Evolutionary conservation across 306 rosid species (phyloP).

Genomic region (Datisca glomerata): DNA sequence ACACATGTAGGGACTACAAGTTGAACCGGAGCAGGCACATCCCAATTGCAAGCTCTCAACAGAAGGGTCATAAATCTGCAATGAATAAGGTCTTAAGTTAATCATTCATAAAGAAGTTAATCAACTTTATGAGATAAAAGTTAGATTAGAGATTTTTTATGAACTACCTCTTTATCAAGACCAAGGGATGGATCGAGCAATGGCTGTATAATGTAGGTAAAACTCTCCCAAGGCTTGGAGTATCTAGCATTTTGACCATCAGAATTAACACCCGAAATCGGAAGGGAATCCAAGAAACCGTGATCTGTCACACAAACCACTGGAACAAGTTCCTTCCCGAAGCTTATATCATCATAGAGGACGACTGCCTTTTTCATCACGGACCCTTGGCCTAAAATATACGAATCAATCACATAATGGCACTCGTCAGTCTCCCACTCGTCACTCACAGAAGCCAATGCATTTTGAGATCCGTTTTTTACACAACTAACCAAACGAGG

Average conservation of each 20-base stretch:
- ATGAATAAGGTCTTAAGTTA: constrained; percentile 4
- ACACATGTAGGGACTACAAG: constrained; percentile 79
- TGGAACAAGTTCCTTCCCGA: constrained; percentile 70
- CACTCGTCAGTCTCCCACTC: constrained; percentile 66
- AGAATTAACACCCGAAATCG: constrained; percentile 17
- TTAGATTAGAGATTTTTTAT: constrained; percentile 2
- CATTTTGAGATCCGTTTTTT: constrained; percentile 16
- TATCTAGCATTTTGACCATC: constrained; percentile 28
- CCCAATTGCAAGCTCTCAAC: constrained; percentile 69
- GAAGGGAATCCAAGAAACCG: constrained; percentile 40
- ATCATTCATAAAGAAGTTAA: constrained; percentile 1
- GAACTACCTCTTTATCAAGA: constrained; percentile 68
- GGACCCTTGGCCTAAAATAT: constrained; percentile 32
- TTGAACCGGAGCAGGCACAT: constrained; percentile 55
- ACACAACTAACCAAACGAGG: constrained; percentile 34
- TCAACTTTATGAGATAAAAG: constrained; percentile 2
- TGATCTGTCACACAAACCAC: constrained; percentile 73
- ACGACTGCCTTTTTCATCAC: constrained; percentile 33
- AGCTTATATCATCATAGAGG: constrained; percentile 84
- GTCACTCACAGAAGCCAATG: constrained; percentile 31
- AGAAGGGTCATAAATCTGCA: constrained; percentile 5
- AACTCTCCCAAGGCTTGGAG: constrained; percentile 68
- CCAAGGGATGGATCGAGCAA: constrained; percentile 48
- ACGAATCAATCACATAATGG: constrained; percentile 53
- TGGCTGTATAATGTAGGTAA: constrained; percentile 61